These are phyloP conservation scores for Hyaloscypha finlandica DNA, from an alignment of 495 filamentous ascomycete species.

Conservation along the genomic window DNA sequence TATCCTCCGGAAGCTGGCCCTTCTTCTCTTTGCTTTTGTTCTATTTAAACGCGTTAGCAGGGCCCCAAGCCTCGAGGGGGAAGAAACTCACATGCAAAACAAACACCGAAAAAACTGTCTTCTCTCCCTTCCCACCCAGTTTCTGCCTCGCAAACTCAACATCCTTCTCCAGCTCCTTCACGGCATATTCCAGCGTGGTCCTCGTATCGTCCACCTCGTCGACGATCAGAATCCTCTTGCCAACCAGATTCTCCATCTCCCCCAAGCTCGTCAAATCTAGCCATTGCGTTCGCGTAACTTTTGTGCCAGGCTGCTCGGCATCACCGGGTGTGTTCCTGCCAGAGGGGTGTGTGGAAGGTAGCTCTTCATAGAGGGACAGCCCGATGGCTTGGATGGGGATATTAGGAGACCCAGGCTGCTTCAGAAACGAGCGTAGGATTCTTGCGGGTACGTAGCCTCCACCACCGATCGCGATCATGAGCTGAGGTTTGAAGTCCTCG, in stretches of 20 bases:
- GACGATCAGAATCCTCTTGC: constrained; percentile 96
- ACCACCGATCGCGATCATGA: constrained; percentile 98
- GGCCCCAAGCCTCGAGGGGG: not conserved
- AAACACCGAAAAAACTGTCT: constrained; percentile 89
- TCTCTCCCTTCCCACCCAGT: constrained; percentile 63
- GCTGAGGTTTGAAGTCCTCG: constrained; percentile 79
- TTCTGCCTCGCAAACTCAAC: constrained; percentile 78
- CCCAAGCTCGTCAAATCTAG: constrained; percentile 83
- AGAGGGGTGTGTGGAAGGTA: constrained; percentile 49
- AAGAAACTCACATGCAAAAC: constrained; percentile 80
- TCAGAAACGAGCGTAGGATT: constrained; percentile 97
- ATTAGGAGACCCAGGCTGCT: constrained; percentile 82
- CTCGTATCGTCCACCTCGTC: constrained; percentile 99
- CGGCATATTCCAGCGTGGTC: constrained; percentile 95
- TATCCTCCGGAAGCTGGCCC: constrained; percentile 77
- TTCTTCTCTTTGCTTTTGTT: constrained; percentile 98
- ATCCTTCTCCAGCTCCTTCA: constrained; percentile 94
- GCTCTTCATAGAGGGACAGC: constrained; percentile 91
- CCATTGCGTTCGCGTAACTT: constrained; percentile 98
- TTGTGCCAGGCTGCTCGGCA: constrained; percentile 76
- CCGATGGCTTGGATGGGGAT: constrained; percentile 99
- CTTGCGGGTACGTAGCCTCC: constrained; percentile 97
- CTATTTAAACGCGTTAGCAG: constrained; percentile 40
- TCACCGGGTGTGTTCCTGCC: constrained; percentile 41
- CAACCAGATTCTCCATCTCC: constrained; percentile 89